A percentile compares a stretch with the other conserved stretches of the same genome.
phyloP scores from a whole-genome alignment of 371 early-diverging fungal species.

The Lichtheimia corymbifera region DNA sequence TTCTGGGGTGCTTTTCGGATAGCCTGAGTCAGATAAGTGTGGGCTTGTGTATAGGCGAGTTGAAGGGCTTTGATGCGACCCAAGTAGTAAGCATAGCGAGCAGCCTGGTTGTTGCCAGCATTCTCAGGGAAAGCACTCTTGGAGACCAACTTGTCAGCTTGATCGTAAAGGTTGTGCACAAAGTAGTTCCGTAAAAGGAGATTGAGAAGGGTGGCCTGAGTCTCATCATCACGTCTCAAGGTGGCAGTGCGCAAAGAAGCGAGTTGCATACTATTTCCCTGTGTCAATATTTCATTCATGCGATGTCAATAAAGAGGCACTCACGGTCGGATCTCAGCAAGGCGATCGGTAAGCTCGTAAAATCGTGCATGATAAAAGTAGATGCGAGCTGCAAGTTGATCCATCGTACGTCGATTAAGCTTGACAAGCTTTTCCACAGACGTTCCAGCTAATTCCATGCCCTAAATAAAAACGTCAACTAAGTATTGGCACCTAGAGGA shows the following conservation, averaged over 20 bases:
- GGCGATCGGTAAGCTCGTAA: constrained; percentile 72
- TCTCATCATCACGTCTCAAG: constrained; percentile 85
- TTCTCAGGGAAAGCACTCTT: constrained; percentile 91
- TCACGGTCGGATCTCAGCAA: constrained; percentile 80
- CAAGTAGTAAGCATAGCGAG: constrained; percentile 94
- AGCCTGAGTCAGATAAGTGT: constrained; percentile 87
- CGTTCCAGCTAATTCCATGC: constrained; percentile 64
- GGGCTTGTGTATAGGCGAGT: constrained; percentile 92
- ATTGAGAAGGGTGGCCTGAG: constrained; percentile 87
- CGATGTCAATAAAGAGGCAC: constrained; percentile 11
- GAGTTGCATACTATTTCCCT: background rate
- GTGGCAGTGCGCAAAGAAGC: constrained; percentile 89
- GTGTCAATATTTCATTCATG: too few species aligned
- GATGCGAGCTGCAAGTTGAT: constrained; percentile 85
- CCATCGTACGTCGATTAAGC: constrained; percentile 87
- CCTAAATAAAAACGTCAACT: constrained; percentile 39
- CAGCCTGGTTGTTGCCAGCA: constrained; percentile 91
- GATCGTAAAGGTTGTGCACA: constrained; percentile 89
- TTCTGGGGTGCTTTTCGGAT: constrained; percentile 94
- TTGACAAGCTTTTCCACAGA: constrained; percentile 62
- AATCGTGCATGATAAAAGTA: constrained; percentile 93
- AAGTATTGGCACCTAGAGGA: background rate
- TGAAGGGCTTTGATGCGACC: constrained; percentile 95
- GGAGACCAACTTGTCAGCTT: constrained; percentile 93
- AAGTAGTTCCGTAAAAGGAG: constrained; percentile 89